phyloP scores from a whole-genome alignment of 2,329 filamentous ascomycete species.

The Neopestalotiopsis rosae region DNA sequence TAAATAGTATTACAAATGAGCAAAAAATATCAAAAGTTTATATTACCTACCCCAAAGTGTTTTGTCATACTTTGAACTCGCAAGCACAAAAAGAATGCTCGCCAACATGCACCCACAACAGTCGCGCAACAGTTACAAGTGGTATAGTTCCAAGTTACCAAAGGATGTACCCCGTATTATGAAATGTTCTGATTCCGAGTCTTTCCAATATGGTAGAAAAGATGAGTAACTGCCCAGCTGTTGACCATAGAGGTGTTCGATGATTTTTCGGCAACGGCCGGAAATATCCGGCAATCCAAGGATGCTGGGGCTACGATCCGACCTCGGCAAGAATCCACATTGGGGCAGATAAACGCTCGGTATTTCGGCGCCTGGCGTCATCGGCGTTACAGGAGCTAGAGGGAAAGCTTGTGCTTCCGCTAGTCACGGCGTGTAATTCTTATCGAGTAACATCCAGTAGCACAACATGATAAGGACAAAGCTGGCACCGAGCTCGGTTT shows the following conservation, averaged over 20 bases:
- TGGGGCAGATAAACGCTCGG: background rate
- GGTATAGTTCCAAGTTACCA: too few relatives aligned
- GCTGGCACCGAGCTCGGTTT: background rate
- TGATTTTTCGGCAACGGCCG: constrained; percentile 12
- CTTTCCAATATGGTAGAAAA: background rate
- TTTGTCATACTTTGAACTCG: background rate
- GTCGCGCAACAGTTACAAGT: too few relatives aligned
- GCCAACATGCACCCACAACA: too few relatives aligned
- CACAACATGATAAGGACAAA: background rate
- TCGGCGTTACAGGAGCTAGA: background rate
- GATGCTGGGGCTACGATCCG: constrained; percentile 13
- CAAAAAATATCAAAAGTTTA: constrained; percentile 24
- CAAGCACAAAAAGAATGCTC: too few relatives aligned
- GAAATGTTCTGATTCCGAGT: background rate
- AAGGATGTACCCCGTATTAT: background rate
- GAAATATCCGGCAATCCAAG: constrained; percentile 16
- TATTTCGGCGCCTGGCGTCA: constrained; percentile 17
- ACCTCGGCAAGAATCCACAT: constrained; percentile 18
- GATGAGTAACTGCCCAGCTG: background rate
- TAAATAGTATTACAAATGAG: constrained; percentile 13
- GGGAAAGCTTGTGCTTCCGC: background rate
- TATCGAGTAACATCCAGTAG: background rate
- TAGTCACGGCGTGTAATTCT: background rate
- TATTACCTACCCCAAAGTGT: background rate
- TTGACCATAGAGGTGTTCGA: background rate